These are phyloP conservation scores for Microdochium trichocladiopsis DNA, from an alignment of 2,329 filamentous ascomycete genomes.

Conservation along the genomic window DNA sequence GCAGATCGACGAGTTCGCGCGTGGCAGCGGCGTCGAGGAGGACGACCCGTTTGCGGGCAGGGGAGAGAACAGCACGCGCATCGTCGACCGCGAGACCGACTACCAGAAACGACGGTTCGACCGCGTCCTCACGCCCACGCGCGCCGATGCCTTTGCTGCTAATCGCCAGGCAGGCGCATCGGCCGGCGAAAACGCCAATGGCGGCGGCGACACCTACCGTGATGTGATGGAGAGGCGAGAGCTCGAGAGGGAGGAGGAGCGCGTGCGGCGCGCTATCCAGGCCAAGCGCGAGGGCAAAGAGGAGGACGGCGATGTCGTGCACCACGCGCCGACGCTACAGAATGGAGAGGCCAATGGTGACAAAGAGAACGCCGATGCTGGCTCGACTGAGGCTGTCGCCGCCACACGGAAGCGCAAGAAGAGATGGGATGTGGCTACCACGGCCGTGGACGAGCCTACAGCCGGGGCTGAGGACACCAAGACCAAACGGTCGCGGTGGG, in stretches of 20 bases:
- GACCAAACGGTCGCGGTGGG: constrained; percentile 78
- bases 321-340: constrained; percentile 70
- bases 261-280: constrained; percentile 72
- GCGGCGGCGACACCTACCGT: constrained; percentile 73
- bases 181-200: constrained; percentile 21
- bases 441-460: constrained; percentile 40
- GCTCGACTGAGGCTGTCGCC: constrained; percentile 55
- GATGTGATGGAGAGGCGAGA: constrained; percentile 89
- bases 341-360: constrained; percentile 63
- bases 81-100: constrained; percentile 88
- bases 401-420: constrained; percentile 80
- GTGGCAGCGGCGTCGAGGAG: constrained; percentile 79
- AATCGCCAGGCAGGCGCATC: constrained; percentile 61
- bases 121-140: constrained; percentile 76
- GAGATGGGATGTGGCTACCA: constrained; percentile 80
- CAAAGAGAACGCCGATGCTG: constrained; percentile 67
- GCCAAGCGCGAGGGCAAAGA: constrained; percentile 59
- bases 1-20: constrained; percentile 91
- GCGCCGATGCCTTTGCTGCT: constrained; percentile 77
- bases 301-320: constrained; percentile 48
- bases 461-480: constrained; percentile 50
- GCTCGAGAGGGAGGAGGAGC: constrained; percentile 86
- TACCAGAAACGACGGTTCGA: constrained; percentile 96
- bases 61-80: constrained; percentile 82
- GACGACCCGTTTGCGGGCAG: constrained; percentile 80